Evolutionary conservation across 257 asterid species (phyloP).

Genomic region (Solanum clarkiae): DNA sequence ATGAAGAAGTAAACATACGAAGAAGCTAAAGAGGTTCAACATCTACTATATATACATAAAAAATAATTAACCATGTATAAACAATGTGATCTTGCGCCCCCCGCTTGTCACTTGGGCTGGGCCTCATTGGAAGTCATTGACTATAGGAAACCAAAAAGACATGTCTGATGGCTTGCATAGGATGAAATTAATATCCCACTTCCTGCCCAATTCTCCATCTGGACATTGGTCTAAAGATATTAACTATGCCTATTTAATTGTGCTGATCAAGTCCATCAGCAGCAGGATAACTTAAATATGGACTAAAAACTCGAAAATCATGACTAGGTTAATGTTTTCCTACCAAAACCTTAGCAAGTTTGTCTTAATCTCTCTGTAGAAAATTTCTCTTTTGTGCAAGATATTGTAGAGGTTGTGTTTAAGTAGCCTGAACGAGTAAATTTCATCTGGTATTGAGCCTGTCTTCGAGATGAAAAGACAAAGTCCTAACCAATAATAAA

Average conservation of each 20-base stretch:
- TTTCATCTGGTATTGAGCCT: not conserved
- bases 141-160: not conserved
- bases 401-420: not conserved
- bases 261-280: not conserved
- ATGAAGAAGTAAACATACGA: too few species aligned
- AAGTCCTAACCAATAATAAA: not conserved
- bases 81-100: too few species aligned
- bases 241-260: not conserved
- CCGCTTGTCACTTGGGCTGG: too few species aligned
- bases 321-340: not conserved
- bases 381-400: not conserved
- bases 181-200: not conserved
- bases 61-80: too few species aligned
- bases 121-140: not conserved
- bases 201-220: not conserved
- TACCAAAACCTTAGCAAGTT: not conserved
- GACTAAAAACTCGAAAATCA: not conserved
- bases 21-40: too few species aligned
- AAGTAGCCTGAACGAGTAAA: not conserved
- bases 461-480: not conserved
- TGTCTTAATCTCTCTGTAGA: too few species aligned
- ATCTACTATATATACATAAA: too few species aligned
- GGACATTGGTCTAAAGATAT: not conserved
- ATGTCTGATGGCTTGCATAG: not conserved
- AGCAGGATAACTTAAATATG: not conserved